These are phyloP conservation scores for Biscutella auriculata DNA, from an alignment of 441 rosid species.

Conservation along the genomic window DNA sequence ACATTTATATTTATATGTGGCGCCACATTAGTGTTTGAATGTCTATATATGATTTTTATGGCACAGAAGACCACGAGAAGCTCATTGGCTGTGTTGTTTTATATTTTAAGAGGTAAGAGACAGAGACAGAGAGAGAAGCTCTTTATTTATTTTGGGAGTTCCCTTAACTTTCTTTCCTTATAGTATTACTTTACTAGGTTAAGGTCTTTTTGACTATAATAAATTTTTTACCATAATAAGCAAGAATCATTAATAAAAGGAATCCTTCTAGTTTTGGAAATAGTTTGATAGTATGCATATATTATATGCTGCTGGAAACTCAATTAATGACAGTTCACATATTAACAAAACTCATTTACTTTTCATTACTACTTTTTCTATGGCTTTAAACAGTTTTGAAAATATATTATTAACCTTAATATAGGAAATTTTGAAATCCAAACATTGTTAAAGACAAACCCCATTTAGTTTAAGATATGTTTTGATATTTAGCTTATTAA, in stretches of 20 bases:
- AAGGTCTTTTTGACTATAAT: not conserved
- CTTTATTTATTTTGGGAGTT: conserved; percentile 6
- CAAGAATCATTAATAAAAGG: not conserved
- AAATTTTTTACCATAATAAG: not conserved
- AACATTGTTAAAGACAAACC: not conserved
- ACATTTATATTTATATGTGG: conserved; percentile 4
- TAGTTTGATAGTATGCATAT: not conserved
- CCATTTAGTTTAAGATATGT: not conserved
- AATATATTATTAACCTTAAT: not conserved
- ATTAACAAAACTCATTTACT: not conserved
- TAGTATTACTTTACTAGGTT: not conserved
- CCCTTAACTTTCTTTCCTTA: not conserved
- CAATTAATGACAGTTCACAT: not conserved
- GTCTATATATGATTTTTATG: conserved; percentile 13
- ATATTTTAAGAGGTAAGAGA: not conserved
- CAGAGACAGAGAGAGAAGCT: not conserved
- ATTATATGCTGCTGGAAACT: too few relatives aligned
- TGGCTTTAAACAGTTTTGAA: not conserved
- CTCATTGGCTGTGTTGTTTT: conserved; percentile 14
- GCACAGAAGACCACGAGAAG: conserved; percentile 28
- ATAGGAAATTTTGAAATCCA: not conserved
- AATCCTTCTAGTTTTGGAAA: not conserved
- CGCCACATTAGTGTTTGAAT: conserved; percentile 22
- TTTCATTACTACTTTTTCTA: not conserved
- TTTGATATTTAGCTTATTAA: not conserved